phyloP scores from a whole-genome alignment of 441 rosid species.

The Bruguiera hainesii region DNA sequence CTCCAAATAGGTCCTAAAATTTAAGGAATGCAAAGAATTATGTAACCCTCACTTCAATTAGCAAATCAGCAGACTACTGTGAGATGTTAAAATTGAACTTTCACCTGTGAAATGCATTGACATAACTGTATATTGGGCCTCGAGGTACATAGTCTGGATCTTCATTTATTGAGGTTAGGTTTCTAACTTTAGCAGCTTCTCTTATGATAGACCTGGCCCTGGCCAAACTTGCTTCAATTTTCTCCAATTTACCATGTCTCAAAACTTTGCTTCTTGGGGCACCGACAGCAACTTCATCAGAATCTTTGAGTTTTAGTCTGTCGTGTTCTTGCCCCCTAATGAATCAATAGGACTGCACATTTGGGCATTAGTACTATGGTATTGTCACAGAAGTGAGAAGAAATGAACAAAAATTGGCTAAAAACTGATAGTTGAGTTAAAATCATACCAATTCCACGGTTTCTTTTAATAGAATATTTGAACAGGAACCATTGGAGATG shows the following conservation, averaged over 20 bases:
- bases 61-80: background rate
- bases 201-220: constrained; percentile 49
- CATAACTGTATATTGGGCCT: constrained; percentile 63
- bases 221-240: constrained; percentile 46
- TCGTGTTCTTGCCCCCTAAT: constrained; percentile 13
- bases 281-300: constrained; percentile 4
- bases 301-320: constrained; percentile 12
- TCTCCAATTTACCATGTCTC: constrained; percentile 37
- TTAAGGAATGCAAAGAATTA: background rate
- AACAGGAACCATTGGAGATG: background rate
- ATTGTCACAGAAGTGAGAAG: background rate
- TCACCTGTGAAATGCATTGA: constrained; percentile 68
- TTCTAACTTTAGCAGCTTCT: constrained; percentile 47
- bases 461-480: background rate
- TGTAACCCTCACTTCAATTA: background rate
- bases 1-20: constrained; percentile 65
- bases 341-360: background rate
- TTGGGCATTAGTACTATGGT: background rate
- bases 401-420: background rate
- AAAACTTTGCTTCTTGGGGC: constrained; percentile 1
- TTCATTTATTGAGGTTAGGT: constrained; percentile 31
- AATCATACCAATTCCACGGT: constrained; percentile 14
- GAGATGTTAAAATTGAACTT: background rate
- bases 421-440: background rate
- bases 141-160: constrained; percentile 56